Conservation (phyloP, 2,329 filamentous ascomycete species). For the Pezicula carpinea region DNA sequence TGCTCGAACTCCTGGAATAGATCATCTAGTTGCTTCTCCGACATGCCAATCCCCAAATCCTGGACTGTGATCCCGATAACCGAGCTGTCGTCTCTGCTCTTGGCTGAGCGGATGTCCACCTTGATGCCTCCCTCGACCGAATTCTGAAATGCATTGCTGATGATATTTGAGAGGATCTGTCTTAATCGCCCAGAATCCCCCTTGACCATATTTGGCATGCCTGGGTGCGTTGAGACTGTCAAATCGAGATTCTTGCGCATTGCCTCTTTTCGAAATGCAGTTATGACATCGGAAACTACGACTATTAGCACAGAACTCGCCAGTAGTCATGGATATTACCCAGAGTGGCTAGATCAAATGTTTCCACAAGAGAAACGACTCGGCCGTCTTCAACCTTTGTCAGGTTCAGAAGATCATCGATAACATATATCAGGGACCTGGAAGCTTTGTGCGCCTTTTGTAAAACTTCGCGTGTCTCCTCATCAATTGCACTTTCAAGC, state of each 20-base stretch:
- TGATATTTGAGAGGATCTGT: constrained; percentile 13
- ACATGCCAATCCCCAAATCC: constrained; percentile 20
- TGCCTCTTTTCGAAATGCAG: constrained; percentile 17
- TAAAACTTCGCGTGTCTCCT: constrained; percentile 14
- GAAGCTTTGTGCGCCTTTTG: constrained; percentile 17
- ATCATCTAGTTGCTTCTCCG: constrained; percentile 19
- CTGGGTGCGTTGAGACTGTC: constrained; percentile 14
- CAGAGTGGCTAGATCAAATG: constrained; percentile 10
- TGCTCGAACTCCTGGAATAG: constrained; percentile 22
- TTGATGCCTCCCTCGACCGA: constrained; percentile 16
- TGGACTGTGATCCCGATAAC: constrained; percentile 16
- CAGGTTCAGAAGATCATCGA: constrained; percentile 18
- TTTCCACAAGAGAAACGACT: constrained; percentile 7
- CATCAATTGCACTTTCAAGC: constrained; percentile 14
- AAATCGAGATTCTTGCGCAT: constrained; percentile 18
- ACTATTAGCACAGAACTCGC: not conserved
- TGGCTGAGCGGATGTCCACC: constrained; percentile 16
- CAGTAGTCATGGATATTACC: not conserved
- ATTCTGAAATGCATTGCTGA: constrained; percentile 21
- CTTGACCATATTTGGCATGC: constrained; percentile 17
- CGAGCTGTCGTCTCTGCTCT: constrained; percentile 9
- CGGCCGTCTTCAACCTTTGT: constrained; percentile 16
- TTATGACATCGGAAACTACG: constrained; percentile 12
- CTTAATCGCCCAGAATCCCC: constrained; percentile 11
- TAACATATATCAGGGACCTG: constrained; percentile 15